Conservation (phyloP, 768 basidiomycete species). For the Lentinula boryana region DNA sequence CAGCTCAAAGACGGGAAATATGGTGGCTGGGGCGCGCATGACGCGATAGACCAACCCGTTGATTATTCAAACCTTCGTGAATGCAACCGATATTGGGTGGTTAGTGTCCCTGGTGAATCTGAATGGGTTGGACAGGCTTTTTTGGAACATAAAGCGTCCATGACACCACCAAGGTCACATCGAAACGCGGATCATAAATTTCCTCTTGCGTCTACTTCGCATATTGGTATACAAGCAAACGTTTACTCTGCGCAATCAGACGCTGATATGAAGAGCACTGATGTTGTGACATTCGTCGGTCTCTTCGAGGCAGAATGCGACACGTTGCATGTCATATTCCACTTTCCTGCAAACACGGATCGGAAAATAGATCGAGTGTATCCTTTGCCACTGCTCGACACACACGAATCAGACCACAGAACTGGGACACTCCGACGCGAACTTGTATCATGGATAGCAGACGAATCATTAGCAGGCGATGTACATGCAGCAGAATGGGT, state of each 20-base stretch:
- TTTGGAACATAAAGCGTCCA: background rate
- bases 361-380: constrained; percentile 27
- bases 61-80: constrained; percentile 54
- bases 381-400: constrained; percentile 34
- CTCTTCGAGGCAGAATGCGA: constrained; percentile 53
- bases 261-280: constrained; percentile 46
- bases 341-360: constrained; percentile 11
- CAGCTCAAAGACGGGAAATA: constrained; percentile 32
- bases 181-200: constrained; percentile 50
- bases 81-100: constrained; percentile 63
- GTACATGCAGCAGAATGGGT: constrained; percentile 69
- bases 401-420: constrained; percentile 14
- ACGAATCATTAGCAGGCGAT: constrained; percentile 66
- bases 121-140: constrained; percentile 32
- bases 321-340: constrained; percentile 66
- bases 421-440: constrained; percentile 35
- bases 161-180: background rate
- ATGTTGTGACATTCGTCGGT: constrained; percentile 66
- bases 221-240: constrained; percentile 73
- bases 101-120: constrained; percentile 65
- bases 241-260: constrained; percentile 24
- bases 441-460: constrained; percentile 69
- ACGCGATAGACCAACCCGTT: constrained; percentile 23
- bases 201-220: constrained; percentile 44
- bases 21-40: constrained; percentile 73